A percentile compares a stretch with the other conserved stretches of the same genome.
Evolutionary conservation across 1,284 basidiomycete genomes (phyloP).

Genomic region (Ustilago tritici): DNA sequence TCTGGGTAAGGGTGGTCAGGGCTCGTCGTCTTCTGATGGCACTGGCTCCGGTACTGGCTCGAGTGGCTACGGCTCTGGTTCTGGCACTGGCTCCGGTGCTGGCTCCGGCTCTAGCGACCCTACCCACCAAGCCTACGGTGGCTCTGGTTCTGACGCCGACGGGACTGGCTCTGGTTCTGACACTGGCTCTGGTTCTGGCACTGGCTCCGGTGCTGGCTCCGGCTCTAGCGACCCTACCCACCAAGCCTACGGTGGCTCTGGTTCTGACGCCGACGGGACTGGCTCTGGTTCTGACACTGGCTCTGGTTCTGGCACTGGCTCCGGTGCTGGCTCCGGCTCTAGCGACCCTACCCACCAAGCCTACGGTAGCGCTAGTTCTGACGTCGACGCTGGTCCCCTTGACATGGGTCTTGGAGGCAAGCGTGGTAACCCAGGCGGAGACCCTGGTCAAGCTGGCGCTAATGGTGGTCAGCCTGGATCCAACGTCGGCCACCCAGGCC

Average conservation of each 20-base stretch:
- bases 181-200: constrained; percentile 8
- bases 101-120: not conserved
- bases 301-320: not conserved
- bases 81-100: constrained; percentile 5
- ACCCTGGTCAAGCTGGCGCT: not conserved
- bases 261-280: too few relatives aligned
- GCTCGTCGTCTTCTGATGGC: not conserved
- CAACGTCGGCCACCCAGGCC: not conserved
- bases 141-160: too few relatives aligned
- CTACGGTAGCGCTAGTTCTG: not conserved
- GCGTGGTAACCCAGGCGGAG: constrained; percentile 6
- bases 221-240: too few relatives aligned
- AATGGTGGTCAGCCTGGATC: not conserved
- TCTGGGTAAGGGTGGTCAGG: constrained; percentile 7
- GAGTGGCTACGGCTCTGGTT: not conserved
- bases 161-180: constrained; percentile 12
- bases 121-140: too few relatives aligned
- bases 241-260: too few relatives aligned
- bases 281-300: too few relatives aligned
- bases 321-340: constrained; percentile 12
- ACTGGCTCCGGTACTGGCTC: constrained; percentile 13
- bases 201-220: constrained; percentile 11
- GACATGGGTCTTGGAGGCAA: constrained; percentile 20
- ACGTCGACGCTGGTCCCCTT: not conserved
- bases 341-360: constrained; percentile 5